Percentiles rank a stretch among this genome's conserved stretches.
These are phyloP conservation scores for Tillandsia leiboldiana DNA, from an alignment of 176 grass and related monocot genomes.

Conservation along the genomic window DNA sequence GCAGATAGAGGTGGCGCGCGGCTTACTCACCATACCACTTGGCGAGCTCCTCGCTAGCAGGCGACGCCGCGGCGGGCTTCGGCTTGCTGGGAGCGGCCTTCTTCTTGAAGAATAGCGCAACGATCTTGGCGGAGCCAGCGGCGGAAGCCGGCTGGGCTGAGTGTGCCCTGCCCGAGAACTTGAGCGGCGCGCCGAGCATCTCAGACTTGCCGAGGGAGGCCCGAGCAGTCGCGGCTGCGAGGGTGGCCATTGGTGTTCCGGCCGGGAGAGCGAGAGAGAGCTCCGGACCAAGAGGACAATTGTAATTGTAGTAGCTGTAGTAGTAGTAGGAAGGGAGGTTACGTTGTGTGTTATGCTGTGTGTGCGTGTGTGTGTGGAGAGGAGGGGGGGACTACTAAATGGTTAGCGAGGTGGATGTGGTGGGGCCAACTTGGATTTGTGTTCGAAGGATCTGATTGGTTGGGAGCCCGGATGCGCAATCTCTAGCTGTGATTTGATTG, in stretches of 20 bases:
- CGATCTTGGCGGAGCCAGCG: constrained; percentile 40
- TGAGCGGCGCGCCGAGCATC: constrained; percentile 51
- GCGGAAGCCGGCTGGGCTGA: constrained; percentile 13
- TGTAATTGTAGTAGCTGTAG: constrained; percentile 3
- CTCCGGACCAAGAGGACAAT: neutral
- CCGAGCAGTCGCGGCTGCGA: neutral
- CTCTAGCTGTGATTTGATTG: constrained; percentile 53
- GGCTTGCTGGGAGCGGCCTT: constrained; percentile 35
- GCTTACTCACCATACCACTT: constrained; percentile 82
- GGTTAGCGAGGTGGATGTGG: constrained; percentile 55
- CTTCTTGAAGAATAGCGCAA: constrained; percentile 64
- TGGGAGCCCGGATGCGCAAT: constrained; percentile 26
- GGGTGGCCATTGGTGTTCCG: neutral
- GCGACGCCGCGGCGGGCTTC: constrained; percentile 28
- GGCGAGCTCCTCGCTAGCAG: constrained; percentile 64
- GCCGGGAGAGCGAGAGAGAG: neutral
- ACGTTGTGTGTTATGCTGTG: constrained; percentile 21
- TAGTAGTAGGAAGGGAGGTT: neutral
- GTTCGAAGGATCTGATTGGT: constrained; percentile 49
- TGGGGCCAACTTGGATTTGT: constrained; percentile 51
- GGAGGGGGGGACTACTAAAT: constrained; percentile 45
- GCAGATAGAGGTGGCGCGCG: too few relatives aligned
- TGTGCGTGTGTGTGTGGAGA: constrained; percentile 13
- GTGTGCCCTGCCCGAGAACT: constrained; percentile 30
- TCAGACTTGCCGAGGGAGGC: constrained; percentile 33